Base-by-base conservation (phyloP, 495 filamentous ascomycete genomes). In the Talaromyces proteolyticus region DNA sequence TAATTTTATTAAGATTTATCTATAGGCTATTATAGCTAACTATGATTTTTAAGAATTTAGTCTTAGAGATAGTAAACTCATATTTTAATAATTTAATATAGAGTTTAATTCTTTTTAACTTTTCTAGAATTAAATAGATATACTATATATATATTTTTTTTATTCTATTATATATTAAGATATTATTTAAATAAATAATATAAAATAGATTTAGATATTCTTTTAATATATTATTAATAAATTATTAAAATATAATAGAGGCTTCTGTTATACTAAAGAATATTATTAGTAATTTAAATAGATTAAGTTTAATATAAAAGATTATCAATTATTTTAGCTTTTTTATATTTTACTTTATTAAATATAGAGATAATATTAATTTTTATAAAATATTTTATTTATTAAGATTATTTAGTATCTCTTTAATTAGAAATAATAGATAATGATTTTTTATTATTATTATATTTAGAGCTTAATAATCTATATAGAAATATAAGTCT, bases 101-200 rank as follows among this genome's bases (percentile, higher is more conserved):
- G 11, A 36, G 29, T 34, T 38, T 4, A 49, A 14, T 21, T 49
- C 21, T 34, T 49, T 14, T 19, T 39, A 22, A 11, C 39, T 21
- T 53, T 49, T 53, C 22, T 36, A 21, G 6, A 18, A 26, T 49
- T 53, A 47, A 53, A n/a, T 18, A 36, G 17, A 49, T 39, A 47
- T 49, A 29, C 12, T 47, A 36, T 49, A 8, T 17, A 26, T 36
- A 53, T 17, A 49, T 36, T 12, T 26, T 49, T 16, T 18, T 49
- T 19, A 52, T 38, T 29, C 18, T 23, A 49, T 10, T 18, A 7
- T 38, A 49, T 29, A 49, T 47, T 49, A 49, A 49, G 3, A 29
- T 53, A 19, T 47, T 34, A 49, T 50, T n/a, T 48, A 47, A 14
- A 25, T 26, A 46, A 3, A 12, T 51, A 24, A 34, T 16, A 25